phyloP scores from a whole-genome alignment of 2,329 filamentous ascomycete genomes.

The Talaromyces sp. region DNA sequence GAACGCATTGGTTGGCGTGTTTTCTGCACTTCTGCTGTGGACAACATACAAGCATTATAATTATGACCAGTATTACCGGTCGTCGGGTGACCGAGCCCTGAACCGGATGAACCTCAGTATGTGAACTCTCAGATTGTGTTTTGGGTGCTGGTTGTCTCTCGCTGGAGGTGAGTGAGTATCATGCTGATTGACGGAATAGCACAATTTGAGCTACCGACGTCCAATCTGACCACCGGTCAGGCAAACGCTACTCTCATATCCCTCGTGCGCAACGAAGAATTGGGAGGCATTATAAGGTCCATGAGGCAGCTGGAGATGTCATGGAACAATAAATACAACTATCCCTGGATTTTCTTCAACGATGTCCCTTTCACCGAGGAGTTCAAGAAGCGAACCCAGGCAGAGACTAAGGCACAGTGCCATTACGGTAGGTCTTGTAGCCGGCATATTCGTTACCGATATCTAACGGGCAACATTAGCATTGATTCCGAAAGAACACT shows the following conservation, averaged over 20 bases:
- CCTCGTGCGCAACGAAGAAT: slow-evolving; percentile 86
- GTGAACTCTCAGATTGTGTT: background rate
- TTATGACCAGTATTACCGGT: slow-evolving; percentile 10
- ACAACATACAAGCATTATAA: slow-evolving; percentile 3
- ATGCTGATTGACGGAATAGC: background rate
- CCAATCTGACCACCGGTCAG: slow-evolving; percentile 48
- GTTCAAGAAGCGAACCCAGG: slow-evolving; percentile 78
- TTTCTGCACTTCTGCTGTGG: background rate
- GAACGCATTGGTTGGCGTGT: background rate
- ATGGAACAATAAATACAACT: slow-evolving; percentile 99
- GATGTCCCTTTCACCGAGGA: slow-evolving; percentile 92
- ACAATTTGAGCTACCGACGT: background rate
- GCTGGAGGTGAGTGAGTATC: background rate
- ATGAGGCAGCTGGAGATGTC: slow-evolving; percentile 91
- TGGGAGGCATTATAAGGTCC: slow-evolving; percentile 75
- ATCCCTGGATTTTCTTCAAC: slow-evolving; percentile 99
- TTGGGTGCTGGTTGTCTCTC: background rate
- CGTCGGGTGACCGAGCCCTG: slow-evolving; percentile 10
- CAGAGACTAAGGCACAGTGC: slow-evolving; percentile 81
- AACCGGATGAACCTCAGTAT: slow-evolving; percentile 8
- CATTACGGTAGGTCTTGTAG: slow-evolving; percentile 61
- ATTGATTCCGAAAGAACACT: slow-evolving; percentile 86
- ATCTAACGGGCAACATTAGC: slow-evolving; percentile 47
- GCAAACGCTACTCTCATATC: slow-evolving; percentile 91
- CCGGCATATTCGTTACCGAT: background rate